A percentile compares a stretch with the other conserved stretches of the same genome.
phyloP scores from a whole-genome alignment of 108 stramenopile species.

The Nitzschia sp. region DNA sequence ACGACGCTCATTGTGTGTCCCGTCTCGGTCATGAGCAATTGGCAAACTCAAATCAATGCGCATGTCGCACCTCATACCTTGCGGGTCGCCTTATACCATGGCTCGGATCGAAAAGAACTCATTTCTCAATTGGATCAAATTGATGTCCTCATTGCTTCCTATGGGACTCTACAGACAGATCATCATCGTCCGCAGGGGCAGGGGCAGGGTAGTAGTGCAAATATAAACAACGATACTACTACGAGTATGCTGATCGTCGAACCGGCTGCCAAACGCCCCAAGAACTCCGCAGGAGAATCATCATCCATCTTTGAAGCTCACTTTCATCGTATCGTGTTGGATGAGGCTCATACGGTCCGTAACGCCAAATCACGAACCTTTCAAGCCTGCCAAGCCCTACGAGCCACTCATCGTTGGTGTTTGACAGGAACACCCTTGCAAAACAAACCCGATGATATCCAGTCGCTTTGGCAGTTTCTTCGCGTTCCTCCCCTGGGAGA shows the following conservation, averaged over 20 bases:
- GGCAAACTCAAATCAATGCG: constrained; percentile 49
- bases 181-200: no score
- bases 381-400: constrained; percentile 36
- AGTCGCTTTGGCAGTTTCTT: constrained; percentile 39
- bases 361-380: constrained; percentile 33
- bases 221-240: background rate
- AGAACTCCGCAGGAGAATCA: background rate
- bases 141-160: background rate
- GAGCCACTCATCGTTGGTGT: constrained; percentile 17
- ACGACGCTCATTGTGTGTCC: constrained; percentile 69
- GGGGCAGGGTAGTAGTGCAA: no score
- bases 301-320: background rate
- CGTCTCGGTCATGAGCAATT: constrained; percentile 63
- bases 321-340: constrained; percentile 58
- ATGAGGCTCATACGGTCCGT: constrained; percentile 63
- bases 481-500: constrained; percentile 45
- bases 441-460: constrained; percentile 47
- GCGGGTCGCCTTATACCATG: constrained; percentile 50
- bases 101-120: constrained; percentile 41
- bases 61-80: constrained; percentile 39
- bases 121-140: constrained; percentile 31
- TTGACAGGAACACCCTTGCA: constrained; percentile 59
- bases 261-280: background rate
- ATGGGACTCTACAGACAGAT: background rate
- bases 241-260: background rate